Percentiles rank a stretch among this genome's conserved stretches.
Conservation (phyloP, 257 asterid species). For the Capsicum baccatum region DNA sequence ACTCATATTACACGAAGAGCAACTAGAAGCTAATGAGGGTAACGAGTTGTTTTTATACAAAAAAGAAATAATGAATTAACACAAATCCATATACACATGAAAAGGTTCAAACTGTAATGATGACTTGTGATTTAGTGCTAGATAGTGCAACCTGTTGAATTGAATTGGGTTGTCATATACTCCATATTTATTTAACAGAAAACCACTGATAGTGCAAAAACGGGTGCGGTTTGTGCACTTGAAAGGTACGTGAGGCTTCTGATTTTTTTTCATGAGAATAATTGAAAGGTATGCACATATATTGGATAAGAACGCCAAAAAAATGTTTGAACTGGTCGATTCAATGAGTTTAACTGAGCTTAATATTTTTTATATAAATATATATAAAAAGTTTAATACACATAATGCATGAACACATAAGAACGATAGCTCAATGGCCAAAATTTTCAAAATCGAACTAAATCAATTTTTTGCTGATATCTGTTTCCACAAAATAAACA, state of each 20-base stretch:
- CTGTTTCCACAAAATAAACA: neutral
- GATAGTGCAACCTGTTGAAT: slow-evolving; percentile 6
- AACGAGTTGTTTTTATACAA: neutral
- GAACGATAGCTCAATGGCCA: neutral
- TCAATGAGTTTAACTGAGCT: neutral
- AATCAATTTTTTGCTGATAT: neutral
- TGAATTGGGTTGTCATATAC: neutral
- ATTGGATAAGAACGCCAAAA: neutral
- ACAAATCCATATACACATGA: no score
- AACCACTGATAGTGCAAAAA: slow-evolving; percentile 19
- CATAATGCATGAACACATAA: neutral
- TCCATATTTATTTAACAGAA: neutral
- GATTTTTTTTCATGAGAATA: neutral
- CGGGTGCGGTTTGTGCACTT: neutral
- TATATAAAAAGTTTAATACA: neutral
- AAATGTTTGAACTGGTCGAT: neutral
- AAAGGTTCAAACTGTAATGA: neutral
- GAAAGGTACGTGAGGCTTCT: slow-evolving; percentile 7
- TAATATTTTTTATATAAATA: neutral
- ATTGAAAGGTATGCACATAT: neutral
- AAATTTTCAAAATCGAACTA: neutral
- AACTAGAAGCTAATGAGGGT: neutral
- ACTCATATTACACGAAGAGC: neutral
- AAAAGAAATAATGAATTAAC: no score
- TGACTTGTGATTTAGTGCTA: slow-evolving; percentile 1